Conservation (phyloP, 2,329 filamentous ascomycete genomes). For the Neocatenulostroma microsporum region DNA sequence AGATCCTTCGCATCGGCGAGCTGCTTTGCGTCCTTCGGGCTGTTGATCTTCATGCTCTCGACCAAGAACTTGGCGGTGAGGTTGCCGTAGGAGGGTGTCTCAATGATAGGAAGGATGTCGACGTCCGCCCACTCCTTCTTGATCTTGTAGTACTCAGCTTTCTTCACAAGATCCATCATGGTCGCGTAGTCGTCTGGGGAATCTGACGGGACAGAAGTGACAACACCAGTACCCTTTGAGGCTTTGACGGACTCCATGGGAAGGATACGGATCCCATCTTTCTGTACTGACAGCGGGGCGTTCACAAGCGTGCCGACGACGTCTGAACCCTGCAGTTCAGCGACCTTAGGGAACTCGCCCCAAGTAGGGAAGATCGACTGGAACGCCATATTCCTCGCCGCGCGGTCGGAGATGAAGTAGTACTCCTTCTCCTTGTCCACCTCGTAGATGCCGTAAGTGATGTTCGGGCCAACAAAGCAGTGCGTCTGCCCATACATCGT, state of each 20-base stretch:
- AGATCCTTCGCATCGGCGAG: slow-evolving; percentile 91
- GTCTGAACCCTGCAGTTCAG: slow-evolving; percentile 67
- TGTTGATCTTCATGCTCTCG: slow-evolving; percentile 91
- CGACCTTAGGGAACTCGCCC: slow-evolving; percentile 65
- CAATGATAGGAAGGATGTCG: slow-evolving; percentile 81
- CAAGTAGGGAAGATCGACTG: slow-evolving; percentile 77
- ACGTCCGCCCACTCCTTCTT: slow-evolving; percentile 93
- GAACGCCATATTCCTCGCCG: slow-evolving; percentile 91
- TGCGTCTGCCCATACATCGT: slow-evolving; percentile 98
- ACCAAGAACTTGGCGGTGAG: slow-evolving; percentile 75
- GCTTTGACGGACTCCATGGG: slow-evolving; percentile 93
- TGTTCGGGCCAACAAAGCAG: slow-evolving; percentile 87
- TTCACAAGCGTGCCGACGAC: slow-evolving; percentile 83
- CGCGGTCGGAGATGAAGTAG: slow-evolving; percentile 72
- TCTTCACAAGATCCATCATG: slow-evolving; percentile 79
- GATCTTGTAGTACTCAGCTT: slow-evolving; percentile 92
- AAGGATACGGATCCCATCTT: slow-evolving; percentile 69
- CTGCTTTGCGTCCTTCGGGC: slow-evolving; percentile 86
- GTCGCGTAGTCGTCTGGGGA: slow-evolving; percentile 94
- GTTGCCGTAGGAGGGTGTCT: slow-evolving; percentile 80
- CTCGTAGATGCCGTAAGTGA: slow-evolving; percentile 84
- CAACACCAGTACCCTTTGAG: slow-evolving; percentile 92
- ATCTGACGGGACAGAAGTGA: slow-evolving; percentile 92
- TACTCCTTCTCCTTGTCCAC: slow-evolving; percentile 56
- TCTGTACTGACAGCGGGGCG: slow-evolving; percentile 81